phyloP scores from a whole-genome alignment of 2,329 filamentous ascomycete genomes.

The Cercospora citrullina region DNA sequence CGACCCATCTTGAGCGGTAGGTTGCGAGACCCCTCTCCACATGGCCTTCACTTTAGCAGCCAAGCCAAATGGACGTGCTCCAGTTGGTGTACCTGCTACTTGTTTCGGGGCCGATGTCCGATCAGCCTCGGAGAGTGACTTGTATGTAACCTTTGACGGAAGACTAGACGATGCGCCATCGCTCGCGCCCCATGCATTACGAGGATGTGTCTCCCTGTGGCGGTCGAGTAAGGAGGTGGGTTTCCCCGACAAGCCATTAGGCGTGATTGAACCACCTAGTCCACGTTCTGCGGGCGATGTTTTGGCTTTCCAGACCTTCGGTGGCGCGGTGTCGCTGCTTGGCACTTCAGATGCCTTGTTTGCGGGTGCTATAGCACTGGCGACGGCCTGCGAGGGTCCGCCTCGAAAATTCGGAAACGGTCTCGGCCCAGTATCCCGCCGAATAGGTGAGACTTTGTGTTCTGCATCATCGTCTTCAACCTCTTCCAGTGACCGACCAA shows the following conservation, averaged over 20 bases:
- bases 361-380: not conserved
- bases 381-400: not conserved
- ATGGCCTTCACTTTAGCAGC: not conserved
- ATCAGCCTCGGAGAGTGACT: slow-evolving; percentile 16
- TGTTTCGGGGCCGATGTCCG: slow-evolving; percentile 12
- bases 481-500: not conserved
- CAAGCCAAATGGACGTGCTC: slow-evolving; percentile 7
- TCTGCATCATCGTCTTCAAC: not conserved
- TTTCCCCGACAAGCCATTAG: not conserved
- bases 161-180: not conserved
- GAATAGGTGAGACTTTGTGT: not conserved
- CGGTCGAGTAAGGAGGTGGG: slow-evolving; percentile 6
- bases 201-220: not conserved
- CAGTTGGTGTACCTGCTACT: not conserved
- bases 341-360: not conserved
- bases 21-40: not conserved
- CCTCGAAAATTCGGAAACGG: slow-evolving; percentile 17
- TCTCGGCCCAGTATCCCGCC: slow-evolving; percentile 1
- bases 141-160: slow-evolving; percentile 12
- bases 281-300: slow-evolving; percentile 20
- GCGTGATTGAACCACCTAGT: slow-evolving; percentile 3
- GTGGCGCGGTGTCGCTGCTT: not conserved
- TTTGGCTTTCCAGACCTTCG: slow-evolving; percentile 20
- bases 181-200: slow-evolving; percentile 6
- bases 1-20: not conserved